phyloP scores from a whole-genome alignment of 176 grass and related monocot genomes.

The Avena atlantica region DNA sequence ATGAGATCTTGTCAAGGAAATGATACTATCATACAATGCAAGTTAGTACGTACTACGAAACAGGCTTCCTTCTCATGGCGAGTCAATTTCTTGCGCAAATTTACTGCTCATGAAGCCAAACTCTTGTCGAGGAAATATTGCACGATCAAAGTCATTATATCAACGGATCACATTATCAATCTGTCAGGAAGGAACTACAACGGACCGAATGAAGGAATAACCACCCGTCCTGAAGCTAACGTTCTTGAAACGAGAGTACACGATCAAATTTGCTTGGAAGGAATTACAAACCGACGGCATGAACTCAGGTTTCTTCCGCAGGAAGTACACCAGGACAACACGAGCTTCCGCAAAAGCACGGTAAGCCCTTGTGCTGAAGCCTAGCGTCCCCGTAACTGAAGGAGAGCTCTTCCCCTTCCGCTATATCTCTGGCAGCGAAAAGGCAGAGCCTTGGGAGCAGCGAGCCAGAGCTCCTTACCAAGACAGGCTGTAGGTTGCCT shows the following conservation, averaged over 20 bases:
- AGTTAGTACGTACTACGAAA: neutral
- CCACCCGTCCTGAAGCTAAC: neutral
- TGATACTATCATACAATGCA: neutral
- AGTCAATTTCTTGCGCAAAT: too few species aligned
- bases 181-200: neutral
- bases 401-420: slow-evolving; percentile 69
- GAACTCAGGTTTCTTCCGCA: slow-evolving; percentile 77
- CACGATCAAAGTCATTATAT: neutral
- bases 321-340: slow-evolving; percentile 71
- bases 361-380: slow-evolving; percentile 49
- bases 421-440: slow-evolving; percentile 65
- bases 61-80: neutral
- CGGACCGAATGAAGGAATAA: neutral
- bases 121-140: neutral
- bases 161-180: neutral
- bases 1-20: neutral
- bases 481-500: slow-evolving; percentile 74
- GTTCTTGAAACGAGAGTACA: neutral
- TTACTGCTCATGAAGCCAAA: neutral
- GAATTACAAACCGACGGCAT: slow-evolving; percentile 6
- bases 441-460: slow-evolving; percentile 90
- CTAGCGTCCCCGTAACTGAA: slow-evolving; percentile 75
- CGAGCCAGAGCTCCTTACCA: slow-evolving; percentile 71
- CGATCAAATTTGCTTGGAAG: neutral
- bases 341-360: slow-evolving; percentile 71